A percentile compares a stretch with the other conserved stretches of the same genome.
These are phyloP conservation scores for Albugo laibachii DNA, from an alignment of 352 stramenopile species.

Conservation along the genomic window DNA sequence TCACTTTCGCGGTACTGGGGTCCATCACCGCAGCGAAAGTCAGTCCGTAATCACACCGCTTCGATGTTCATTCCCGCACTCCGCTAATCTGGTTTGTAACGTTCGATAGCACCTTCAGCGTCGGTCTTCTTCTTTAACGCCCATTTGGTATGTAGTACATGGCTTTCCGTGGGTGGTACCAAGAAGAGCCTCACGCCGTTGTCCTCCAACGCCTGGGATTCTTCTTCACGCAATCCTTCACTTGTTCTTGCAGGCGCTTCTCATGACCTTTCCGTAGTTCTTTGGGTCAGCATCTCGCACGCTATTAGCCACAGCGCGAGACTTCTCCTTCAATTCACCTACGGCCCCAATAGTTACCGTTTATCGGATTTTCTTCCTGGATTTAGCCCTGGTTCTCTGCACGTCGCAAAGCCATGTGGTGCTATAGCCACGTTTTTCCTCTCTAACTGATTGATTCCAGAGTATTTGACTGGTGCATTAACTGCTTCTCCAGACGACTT, in stretches of 20 bases:
- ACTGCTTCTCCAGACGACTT: neutral
- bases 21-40: slow-evolving; percentile 2
- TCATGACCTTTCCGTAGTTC: no score
- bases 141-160: slow-evolving; percentile 2
- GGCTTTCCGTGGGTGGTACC: neutral
- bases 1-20: neutral
- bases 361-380: neutral
- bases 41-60: neutral
- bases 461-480: neutral
- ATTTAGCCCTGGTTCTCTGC: neutral
- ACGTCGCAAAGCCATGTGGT: neutral
- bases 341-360: neutral
- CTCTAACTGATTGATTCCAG: neutral
- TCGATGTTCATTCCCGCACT: neutral
- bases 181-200: slow-evolving; percentile 3
- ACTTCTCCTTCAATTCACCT: neutral
- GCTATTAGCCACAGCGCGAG: neutral
- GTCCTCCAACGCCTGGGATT: neutral
- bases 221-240: no score
- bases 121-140: slow-evolving; percentile 2
- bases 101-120: slow-evolving; percentile 1
- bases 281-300: neutral
- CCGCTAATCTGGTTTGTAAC: slow-evolving; percentile 5
- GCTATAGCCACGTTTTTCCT: neutral
- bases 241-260: no score